Conservation (phyloP, 2,329 filamentous ascomycete species). For the Aspergillus terreus region DNA sequence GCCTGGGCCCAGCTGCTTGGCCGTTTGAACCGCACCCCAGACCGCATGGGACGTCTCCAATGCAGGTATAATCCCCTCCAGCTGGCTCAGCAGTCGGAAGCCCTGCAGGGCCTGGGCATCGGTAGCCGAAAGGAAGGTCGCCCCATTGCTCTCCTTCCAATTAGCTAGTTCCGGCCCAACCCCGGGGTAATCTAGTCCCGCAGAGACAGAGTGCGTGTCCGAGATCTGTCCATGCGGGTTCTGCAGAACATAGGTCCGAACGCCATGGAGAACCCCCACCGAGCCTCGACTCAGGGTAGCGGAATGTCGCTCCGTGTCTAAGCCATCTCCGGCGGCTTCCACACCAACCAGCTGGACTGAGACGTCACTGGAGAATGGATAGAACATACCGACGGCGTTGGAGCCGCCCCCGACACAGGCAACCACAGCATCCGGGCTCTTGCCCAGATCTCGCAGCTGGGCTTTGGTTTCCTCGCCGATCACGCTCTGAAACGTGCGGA, state of each 20-base stretch:
- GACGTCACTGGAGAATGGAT: slow-evolving; percentile 78
- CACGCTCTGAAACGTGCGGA: slow-evolving; percentile 92
- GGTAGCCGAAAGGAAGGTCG: slow-evolving; percentile 83
- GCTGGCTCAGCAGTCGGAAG: slow-evolving; percentile 75
- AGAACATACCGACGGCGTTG: slow-evolving; percentile 95
- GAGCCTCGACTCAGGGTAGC: slow-evolving; percentile 80
- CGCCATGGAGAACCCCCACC: slow-evolving; percentile 90
- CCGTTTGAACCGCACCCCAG: slow-evolving; percentile 77
- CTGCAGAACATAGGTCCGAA: slow-evolving; percentile 88
- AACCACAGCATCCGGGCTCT: slow-evolving; percentile 94
- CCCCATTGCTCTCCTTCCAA: slow-evolving; percentile 85
- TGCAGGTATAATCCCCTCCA: slow-evolving; percentile 94
- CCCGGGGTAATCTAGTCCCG: slow-evolving; percentile 90
- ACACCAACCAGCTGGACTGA: slow-evolving; percentile 86
- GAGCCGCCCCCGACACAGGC: slow-evolving; percentile 91
- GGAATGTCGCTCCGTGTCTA: slow-evolving; percentile 75
- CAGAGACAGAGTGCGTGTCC: slow-evolving; percentile 89
- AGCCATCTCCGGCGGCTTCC: slow-evolving; percentile 84
- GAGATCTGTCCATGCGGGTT: slow-evolving; percentile 83
- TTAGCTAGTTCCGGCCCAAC: slow-evolving; percentile 84
- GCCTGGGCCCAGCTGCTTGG: slow-evolving; percentile 80
- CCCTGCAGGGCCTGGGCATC: slow-evolving; percentile 82
- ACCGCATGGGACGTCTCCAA: slow-evolving; percentile 89
- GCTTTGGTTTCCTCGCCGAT: slow-evolving; percentile 91
- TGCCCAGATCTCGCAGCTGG: slow-evolving; percentile 77